Conservation (phyloP, 805 yeast genomes). For the Tetrapisispora iriomotensis region DNA sequence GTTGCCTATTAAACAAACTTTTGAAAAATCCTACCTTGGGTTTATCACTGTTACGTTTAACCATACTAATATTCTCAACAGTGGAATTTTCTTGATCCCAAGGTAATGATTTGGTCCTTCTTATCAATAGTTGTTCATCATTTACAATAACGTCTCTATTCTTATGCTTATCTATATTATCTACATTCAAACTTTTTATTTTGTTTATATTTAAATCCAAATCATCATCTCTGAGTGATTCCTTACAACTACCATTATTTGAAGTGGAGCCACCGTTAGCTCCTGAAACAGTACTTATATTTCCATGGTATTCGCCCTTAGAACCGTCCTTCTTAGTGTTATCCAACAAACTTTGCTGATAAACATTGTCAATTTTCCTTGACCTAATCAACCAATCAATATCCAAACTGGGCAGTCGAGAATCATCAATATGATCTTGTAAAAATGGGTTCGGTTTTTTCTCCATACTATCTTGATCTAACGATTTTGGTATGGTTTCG, state of each 20-base stretch:
- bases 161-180: background rate
- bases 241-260: constrained; percentile 3
- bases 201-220: background rate
- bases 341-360: background rate
- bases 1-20: constrained; percentile 19
- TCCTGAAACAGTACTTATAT: constrained; percentile 12
- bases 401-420: constrained; percentile 14
- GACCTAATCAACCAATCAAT: constrained; percentile 25
- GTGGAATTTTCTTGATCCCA: constrained; percentile 5
- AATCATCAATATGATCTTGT: background rate
- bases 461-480: background rate
- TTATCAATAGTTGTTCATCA: constrained; percentile 8
- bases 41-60: background rate
- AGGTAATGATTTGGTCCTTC: constrained; percentile 29
- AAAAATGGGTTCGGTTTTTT: background rate
- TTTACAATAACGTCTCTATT: background rate
- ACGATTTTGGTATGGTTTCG: too few relatives aligned
- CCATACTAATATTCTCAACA: background rate
- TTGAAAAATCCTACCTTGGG: constrained; percentile 29
- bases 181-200: constrained; percentile 2
- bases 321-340: too few relatives aligned
- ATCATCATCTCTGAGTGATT: background rate
- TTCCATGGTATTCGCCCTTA: background rate
- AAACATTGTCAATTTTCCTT: constrained; percentile 1
- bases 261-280: constrained; percentile 26